Conservation (phyloP, 1,284 basidiomycete genomes). For the Xerocomus nothofagi region DNA sequence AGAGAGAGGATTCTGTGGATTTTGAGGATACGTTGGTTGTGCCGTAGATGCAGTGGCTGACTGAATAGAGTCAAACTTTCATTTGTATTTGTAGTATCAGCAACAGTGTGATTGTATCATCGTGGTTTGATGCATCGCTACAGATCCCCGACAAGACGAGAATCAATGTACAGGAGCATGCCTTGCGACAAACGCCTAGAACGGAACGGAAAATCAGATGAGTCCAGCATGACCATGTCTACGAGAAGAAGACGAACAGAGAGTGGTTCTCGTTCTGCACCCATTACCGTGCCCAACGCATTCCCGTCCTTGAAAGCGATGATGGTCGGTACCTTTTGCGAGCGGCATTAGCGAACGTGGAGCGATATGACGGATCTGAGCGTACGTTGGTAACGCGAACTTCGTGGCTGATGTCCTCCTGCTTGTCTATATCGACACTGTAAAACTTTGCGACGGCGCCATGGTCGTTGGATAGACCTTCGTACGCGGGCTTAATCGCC, state of each 20-base stretch:
- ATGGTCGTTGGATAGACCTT: conserved; percentile 4
- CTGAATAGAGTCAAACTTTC: not conserved
- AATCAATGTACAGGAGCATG: conserved; percentile 7
- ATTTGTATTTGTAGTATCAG: not conserved
- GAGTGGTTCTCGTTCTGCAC: conserved; percentile 1
- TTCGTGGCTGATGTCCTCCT: conserved; percentile 6
- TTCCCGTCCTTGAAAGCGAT: conserved; percentile 19
- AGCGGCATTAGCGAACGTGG: not conserved
- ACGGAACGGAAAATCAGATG: not conserved
- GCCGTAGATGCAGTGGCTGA: conserved; percentile 39
- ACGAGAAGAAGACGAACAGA: conserved; percentile 1
- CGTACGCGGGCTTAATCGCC: conserved; percentile 8
- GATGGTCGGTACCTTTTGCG: conserved; percentile 19
- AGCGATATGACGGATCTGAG: not conserved
- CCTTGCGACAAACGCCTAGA: conserved; percentile 9
- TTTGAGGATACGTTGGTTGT: conserved; percentile 60
- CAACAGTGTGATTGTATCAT: not conserved
- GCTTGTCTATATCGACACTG: conserved; percentile 3
- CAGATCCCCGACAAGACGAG: not conserved
- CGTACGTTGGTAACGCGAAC: conserved; percentile 6
- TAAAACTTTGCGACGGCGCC: conserved; percentile 11
- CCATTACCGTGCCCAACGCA: conserved; percentile 1
- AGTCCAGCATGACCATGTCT: not conserved
- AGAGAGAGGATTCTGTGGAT: conserved; percentile 30
- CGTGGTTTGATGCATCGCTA: conserved; percentile 1